Conservation (phyloP, 106 monocot species). For the Xerophyta viscosa region DNA sequence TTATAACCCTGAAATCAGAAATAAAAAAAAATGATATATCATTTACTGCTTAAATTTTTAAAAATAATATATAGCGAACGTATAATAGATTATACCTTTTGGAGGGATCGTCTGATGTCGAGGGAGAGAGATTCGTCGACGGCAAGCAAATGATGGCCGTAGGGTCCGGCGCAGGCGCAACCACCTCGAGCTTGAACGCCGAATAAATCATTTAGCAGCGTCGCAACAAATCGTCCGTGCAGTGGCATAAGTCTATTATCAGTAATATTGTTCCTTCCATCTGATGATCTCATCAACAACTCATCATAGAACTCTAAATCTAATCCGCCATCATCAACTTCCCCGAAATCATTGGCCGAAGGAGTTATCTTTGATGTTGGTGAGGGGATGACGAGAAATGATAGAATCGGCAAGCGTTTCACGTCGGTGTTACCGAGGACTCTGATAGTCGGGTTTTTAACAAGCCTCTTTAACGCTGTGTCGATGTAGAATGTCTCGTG, state of each 20-base stretch:
- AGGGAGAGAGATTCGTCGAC: constrained; percentile 21
- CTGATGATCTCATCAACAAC: no score
- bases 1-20: constrained; percentile 16
- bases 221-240: constrained; percentile 36
- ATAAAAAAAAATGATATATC: neutral
- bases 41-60: neutral
- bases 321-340: no score
- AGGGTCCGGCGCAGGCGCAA: constrained; percentile 40
- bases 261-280: no score
- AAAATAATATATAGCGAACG: neutral
- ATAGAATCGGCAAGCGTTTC: constrained; percentile 33
- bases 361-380: no score
- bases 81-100: constrained; percentile 15
- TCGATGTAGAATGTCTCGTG: constrained; percentile 13
- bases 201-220: constrained; percentile 40
- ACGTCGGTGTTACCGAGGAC: constrained; percentile 16
- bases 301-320: no score
- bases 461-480: constrained; percentile 12
- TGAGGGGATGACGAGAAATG: constrained; percentile 29
- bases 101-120: constrained; percentile 14
- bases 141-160: constrained; percentile 28
- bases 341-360: no score
- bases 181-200: constrained; percentile 49
- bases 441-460: constrained; percentile 6
- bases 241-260: no score